Percentiles rank a stretch among this genome's conserved stretches.
Conservation (phyloP, 106 monocot species). For the Gastrodia elata region DNA sequence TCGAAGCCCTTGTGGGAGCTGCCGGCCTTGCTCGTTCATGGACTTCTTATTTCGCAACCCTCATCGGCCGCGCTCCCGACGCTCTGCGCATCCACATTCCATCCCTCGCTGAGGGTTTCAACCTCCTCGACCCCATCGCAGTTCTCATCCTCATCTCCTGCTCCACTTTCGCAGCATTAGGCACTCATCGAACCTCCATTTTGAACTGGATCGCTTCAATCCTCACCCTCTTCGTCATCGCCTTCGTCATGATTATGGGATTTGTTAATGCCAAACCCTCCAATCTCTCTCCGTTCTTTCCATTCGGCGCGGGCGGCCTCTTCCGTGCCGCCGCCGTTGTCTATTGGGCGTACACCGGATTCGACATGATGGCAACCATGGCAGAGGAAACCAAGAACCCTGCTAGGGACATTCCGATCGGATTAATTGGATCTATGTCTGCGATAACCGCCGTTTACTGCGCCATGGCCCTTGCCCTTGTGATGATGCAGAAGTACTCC, state of each 20-base stretch:
- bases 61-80: conserved; percentile 11
- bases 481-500: conserved; percentile 28
- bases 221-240: conserved; percentile 20
- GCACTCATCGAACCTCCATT: conserved; percentile 31
- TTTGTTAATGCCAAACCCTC: conserved; percentile 17
- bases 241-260: conserved; percentile 37
- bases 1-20: conserved; percentile 18
- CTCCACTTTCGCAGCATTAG: conserved; percentile 20
- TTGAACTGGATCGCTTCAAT: conserved; percentile 46
- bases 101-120: conserved; percentile 32
- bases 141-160: conserved; percentile 25
- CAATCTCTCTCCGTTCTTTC: conserved; percentile 17
- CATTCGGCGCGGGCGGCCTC: conserved; percentile 53
- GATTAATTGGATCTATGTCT: conserved; percentile 29
- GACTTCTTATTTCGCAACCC: conserved; percentile 29
- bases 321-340: conserved; percentile 60
- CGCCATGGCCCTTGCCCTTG: conserved; percentile 20
- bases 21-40: conserved; percentile 28
- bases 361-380: conserved; percentile 30
- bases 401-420: conserved; percentile 23
- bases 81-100: conserved; percentile 21
- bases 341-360: conserved; percentile 66
- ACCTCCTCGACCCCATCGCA: conserved; percentile 48
- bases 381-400: conserved; percentile 32
- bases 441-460: conserved; percentile 27